Evolutionary conservation across 1,284 basidiomycete genomes (phyloP).

Genomic region (Moesziomyces parantarcticus): DNA sequence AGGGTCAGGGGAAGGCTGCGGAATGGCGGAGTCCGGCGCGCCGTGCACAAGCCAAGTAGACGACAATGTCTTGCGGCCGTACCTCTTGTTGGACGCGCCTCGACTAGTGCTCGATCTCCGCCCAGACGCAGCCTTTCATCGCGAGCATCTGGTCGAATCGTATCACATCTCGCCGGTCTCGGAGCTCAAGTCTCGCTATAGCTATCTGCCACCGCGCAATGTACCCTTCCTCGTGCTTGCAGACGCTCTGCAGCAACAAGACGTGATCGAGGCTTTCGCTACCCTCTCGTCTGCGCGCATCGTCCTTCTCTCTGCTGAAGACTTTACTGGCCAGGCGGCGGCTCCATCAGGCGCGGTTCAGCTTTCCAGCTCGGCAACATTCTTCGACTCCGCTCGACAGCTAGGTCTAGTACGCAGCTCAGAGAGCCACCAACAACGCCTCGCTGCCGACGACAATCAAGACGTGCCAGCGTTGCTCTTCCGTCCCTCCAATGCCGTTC

Average conservation of each 20-base stretch:
- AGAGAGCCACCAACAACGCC: constrained; percentile 2
- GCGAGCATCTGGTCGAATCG: constrained; percentile 25
- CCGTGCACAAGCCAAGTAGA: background rate
- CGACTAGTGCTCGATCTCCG: constrained; percentile 40
- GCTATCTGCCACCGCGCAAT: constrained; percentile 39
- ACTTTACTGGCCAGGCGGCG: background rate
- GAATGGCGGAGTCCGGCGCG: background rate
- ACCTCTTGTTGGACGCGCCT: constrained; percentile 19
- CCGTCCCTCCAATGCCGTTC: constrained; percentile 30
- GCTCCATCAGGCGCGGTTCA: background rate
- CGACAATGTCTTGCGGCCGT: constrained; percentile 4
- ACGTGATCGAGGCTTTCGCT: constrained; percentile 23
- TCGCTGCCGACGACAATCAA: constrained; percentile 1
- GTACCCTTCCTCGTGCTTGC: constrained; percentile 32
- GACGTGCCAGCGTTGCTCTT: constrained; percentile 37
- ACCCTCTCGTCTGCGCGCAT: constrained; percentile 11
- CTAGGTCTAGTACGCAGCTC: constrained; percentile 15
- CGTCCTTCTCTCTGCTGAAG: constrained; percentile 11
- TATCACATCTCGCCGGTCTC: constrained; percentile 30
- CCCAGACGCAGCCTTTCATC: constrained; percentile 20
- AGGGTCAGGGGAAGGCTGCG: too few relatives aligned
- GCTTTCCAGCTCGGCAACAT: background rate
- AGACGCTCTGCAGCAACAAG: constrained; percentile 2
- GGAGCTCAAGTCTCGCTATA: constrained; percentile 39
- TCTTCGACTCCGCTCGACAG: constrained; percentile 9